Conservation (phyloP, 805 yeast species). For the Candida vaughaniae region DNA sequence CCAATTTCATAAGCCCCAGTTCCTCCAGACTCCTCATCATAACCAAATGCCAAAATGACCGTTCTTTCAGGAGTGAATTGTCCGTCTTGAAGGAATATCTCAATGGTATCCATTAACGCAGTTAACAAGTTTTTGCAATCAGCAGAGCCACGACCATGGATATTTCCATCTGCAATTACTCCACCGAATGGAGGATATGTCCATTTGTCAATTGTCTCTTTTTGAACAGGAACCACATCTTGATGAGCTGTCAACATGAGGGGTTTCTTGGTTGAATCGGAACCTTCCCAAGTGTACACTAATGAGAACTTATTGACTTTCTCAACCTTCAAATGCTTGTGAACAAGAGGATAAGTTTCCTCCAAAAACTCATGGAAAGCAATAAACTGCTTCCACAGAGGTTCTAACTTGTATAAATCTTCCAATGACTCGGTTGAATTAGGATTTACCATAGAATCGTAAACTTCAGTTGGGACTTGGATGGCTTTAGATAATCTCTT, state of each 20-base stretch:
- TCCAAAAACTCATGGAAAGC: slow-evolving; percentile 28
- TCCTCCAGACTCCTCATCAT: slow-evolving; percentile 49
- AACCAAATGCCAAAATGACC: slow-evolving; percentile 45
- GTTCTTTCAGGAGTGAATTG: slow-evolving; percentile 43
- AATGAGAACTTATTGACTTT: slow-evolving; percentile 34
- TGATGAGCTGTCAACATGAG: slow-evolving; percentile 37
- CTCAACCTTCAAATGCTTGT: slow-evolving; percentile 28
- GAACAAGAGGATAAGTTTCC: slow-evolving; percentile 31
- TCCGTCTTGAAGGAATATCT: slow-evolving; percentile 26
- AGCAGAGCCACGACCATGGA: slow-evolving; percentile 35
- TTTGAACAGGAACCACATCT: slow-evolving; percentile 41
- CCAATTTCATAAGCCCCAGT: slow-evolving; percentile 35
- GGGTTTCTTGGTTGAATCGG: slow-evolving; percentile 27
- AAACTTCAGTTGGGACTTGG: slow-evolving; percentile 30
- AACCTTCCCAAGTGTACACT: slow-evolving; percentile 37
- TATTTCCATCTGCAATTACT: slow-evolving; percentile 25
- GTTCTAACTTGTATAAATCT: slow-evolving; percentile 26
- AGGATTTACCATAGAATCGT: slow-evolving; percentile 30
- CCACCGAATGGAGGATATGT: slow-evolving; percentile 37
- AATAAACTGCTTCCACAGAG: slow-evolving; percentile 21
- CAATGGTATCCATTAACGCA: slow-evolving; percentile 39
- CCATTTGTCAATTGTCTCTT: slow-evolving; percentile 37
- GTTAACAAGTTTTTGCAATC: slow-evolving; percentile 43
- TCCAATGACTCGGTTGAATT: slow-evolving; percentile 18
- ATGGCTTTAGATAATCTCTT: slow-evolving; percentile 25